Evolutionary conservation across 2,329 filamentous ascomycete genomes (phyloP).

Genomic region (Curvularia hawaiiensis): DNA sequence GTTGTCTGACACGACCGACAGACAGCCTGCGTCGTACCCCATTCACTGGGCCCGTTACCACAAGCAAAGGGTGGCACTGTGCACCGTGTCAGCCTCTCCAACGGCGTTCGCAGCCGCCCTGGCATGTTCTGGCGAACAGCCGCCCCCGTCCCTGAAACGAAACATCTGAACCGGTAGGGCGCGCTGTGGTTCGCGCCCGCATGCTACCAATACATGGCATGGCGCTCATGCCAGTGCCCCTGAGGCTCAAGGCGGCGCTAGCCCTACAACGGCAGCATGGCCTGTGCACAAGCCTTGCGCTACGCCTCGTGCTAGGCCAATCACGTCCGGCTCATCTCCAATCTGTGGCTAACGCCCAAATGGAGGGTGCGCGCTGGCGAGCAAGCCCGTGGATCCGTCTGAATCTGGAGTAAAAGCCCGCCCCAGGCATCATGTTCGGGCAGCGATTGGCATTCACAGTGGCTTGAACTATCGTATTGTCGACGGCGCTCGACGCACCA

Average conservation of each 20-base stretch:
- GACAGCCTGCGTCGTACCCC: not conserved
- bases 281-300: slow-evolving; percentile 14
- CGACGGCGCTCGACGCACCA: not conserved
- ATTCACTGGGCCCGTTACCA: slow-evolving; percentile 15
- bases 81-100: slow-evolving; percentile 14
- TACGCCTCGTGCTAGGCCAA: slow-evolving; percentile 22
- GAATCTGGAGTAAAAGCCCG: slow-evolving; percentile 11
- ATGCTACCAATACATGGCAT: slow-evolving; percentile 1
- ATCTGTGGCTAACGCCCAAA: slow-evolving; percentile 22
- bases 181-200: slow-evolving; percentile 28
- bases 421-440: slow-evolving; percentile 10
- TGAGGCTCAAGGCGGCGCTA: slow-evolving; percentile 32
- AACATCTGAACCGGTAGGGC: slow-evolving; percentile 30
- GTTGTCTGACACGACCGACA: not conserved
- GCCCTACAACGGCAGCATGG: slow-evolving; percentile 28
- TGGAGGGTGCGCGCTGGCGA: slow-evolving; percentile 16
- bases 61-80: slow-evolving; percentile 18
- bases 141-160: slow-evolving; percentile 25
- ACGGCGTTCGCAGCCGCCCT: slow-evolving; percentile 22
- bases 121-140: slow-evolving; percentile 18
- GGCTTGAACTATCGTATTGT: not conserved
- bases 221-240: slow-evolving; percentile 34
- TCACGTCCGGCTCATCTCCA: slow-evolving; percentile 19
- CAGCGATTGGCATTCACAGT: not conserved
- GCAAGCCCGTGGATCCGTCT: slow-evolving; percentile 13